These are phyloP conservation scores for Jasminum sambac DNA, from an alignment of 257 asterid species.

Conservation along the genomic window DNA sequence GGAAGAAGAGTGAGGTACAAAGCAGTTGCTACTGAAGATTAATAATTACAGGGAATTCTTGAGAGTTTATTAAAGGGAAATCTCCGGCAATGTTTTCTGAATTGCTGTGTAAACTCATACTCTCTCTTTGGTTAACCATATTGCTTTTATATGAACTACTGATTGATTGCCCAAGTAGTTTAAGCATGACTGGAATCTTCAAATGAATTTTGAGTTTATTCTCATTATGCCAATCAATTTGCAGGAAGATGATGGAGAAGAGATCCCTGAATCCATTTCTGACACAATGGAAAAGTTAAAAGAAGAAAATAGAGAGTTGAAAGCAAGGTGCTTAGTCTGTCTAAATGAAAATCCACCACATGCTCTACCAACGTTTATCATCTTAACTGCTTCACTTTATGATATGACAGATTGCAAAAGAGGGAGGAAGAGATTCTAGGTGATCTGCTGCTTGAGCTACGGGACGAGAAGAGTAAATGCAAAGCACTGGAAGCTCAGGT, in stretches of 20 bases:
- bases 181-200: neutral
- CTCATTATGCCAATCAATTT: conserved; percentile 26
- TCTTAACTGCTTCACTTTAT: conserved; percentile 12
- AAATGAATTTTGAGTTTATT: conserved; percentile 7
- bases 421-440: conserved; percentile 73
- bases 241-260: conserved; percentile 43
- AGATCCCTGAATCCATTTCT: conserved; percentile 35
- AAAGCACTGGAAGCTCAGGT: conserved; percentile 82
- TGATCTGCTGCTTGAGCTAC: conserved; percentile 70
- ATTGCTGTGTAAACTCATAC: neutral
- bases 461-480: conserved; percentile 61
- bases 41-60: neutral
- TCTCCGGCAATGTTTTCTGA: neutral
- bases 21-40: neutral
- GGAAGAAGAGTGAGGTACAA: neutral
- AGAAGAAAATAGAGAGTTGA: conserved; percentile 68
- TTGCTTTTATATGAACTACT: conserved; percentile 14
- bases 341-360: conserved; percentile 15
- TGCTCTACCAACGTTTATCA: conserved; percentile 10
- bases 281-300: conserved; percentile 46
- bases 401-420: conserved; percentile 55
- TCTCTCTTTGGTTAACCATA: neutral
- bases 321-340: conserved; percentile 53
- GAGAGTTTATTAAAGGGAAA: neutral
- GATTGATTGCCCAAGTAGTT: conserved; percentile 2